Evolutionary conservation across 176 grass and related monocot species (phyloP).

Genomic region (Oryza nivara): DNA sequence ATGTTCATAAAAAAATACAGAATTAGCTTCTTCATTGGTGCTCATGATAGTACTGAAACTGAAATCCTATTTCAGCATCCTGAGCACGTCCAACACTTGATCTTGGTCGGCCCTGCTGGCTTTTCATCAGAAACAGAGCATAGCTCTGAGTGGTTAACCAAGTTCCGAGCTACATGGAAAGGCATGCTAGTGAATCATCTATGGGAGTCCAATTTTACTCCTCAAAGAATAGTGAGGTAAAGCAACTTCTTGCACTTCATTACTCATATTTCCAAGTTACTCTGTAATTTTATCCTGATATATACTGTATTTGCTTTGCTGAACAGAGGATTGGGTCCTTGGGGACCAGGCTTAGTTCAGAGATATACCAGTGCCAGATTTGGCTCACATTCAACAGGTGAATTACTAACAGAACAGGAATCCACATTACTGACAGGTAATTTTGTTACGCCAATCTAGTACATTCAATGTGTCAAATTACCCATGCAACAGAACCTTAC

Average conservation of each 20-base stretch:
- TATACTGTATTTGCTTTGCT: slow-evolving; percentile 18
- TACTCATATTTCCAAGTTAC: background rate
- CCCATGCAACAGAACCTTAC: slow-evolving; percentile 30
- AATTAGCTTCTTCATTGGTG: background rate
- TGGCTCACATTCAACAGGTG: slow-evolving; percentile 71
- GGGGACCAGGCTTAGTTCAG: slow-evolving; percentile 83
- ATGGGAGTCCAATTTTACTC: slow-evolving; percentile 97
- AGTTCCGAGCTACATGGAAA: slow-evolving; percentile 93
- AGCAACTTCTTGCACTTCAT: background rate
- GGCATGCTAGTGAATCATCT: slow-evolving; percentile 86
- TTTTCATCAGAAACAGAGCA: slow-evolving; percentile 88
- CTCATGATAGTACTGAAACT: slow-evolving; percentile 37
- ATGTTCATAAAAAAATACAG: slow-evolving; percentile 15
- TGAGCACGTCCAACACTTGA: slow-evolving; percentile 89
- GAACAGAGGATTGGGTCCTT: slow-evolving; percentile 91
- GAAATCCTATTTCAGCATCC: slow-evolving; percentile 72
- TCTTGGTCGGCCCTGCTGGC: slow-evolving; percentile 97
- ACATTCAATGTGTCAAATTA: background rate
- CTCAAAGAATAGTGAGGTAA: slow-evolving; percentile 86
- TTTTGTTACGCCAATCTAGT: background rate
- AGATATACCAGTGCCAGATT: slow-evolving; percentile 89
- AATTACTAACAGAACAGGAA: slow-evolving; percentile 72
- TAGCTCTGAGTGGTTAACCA: slow-evolving; percentile 83
- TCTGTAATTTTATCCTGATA: slow-evolving; percentile 25
- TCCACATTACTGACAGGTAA: slow-evolving; percentile 78